These are phyloP conservation scores for Bremia lactucae DNA, from an alignment of 352 stramenopile species.

Conservation along the genomic window DNA sequence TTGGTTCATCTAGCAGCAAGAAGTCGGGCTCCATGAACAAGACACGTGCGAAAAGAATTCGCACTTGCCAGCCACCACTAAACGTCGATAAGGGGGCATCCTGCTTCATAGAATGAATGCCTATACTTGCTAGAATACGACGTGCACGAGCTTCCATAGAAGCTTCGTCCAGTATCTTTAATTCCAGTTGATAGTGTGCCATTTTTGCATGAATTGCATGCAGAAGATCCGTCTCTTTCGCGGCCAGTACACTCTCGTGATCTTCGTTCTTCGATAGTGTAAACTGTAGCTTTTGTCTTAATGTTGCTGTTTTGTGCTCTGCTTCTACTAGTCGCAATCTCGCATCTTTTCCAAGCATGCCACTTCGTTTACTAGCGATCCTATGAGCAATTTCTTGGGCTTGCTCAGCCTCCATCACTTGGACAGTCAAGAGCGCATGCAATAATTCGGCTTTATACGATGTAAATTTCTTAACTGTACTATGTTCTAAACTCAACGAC, in stretches of 20 bases:
- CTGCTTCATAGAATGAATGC: conserved; percentile 82
- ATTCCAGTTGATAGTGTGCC: conserved; percentile 28
- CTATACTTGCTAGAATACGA: conserved; percentile 39
- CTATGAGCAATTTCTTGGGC: conserved; percentile 26
- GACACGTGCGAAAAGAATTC: conserved; percentile 46
- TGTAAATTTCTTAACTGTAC: conserved; percentile 3
- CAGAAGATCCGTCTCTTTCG: conserved; percentile 26
- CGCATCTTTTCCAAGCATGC: conserved; percentile 39
- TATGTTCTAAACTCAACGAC: neutral
- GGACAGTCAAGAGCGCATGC: conserved; percentile 25
- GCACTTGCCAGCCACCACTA: conserved; percentile 54
- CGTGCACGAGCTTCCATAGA: conserved; percentile 42
- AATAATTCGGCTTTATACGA: conserved; percentile 27
- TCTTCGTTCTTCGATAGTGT: conserved; percentile 12
- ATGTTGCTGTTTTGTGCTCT: conserved; percentile 22
- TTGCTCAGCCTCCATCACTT: conserved; percentile 29
- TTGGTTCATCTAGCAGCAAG: conserved; percentile 90
- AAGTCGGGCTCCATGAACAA: conserved; percentile 81
- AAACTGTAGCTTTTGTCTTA: conserved; percentile 18
- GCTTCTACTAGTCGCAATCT: conserved; percentile 34
- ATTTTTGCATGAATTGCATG: conserved; percentile 31
- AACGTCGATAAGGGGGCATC: conserved; percentile 32
- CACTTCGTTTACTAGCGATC: conserved; percentile 45
- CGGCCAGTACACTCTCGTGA: conserved; percentile 15
- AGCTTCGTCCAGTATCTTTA: conserved; percentile 39